These are phyloP conservation scores for Albifimbria verrucaria DNA, from an alignment of 2,329 filamentous ascomycete genomes.

Conservation along the genomic window DNA sequence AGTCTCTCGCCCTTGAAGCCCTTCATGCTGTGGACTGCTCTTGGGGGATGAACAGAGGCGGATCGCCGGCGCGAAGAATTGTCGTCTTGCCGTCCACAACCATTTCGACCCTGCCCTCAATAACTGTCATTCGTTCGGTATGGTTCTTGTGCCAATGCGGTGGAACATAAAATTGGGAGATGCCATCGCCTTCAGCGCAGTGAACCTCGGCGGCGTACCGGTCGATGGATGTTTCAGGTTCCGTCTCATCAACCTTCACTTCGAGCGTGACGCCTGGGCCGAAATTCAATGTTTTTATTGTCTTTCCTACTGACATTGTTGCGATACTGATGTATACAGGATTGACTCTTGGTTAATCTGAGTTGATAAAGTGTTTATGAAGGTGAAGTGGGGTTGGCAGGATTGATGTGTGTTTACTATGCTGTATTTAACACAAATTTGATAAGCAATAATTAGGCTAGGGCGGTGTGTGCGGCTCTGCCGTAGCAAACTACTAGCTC, in stretches of 20 bases:
- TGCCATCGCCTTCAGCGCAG: slow-evolving; percentile 4
- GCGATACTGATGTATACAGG: not conserved
- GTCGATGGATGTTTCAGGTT: slow-evolving; percentile 8
- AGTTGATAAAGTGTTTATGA: not conserved
- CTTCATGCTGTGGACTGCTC: slow-evolving; percentile 8
- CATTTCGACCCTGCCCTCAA: slow-evolving; percentile 4
- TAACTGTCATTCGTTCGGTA: slow-evolving; percentile 4
- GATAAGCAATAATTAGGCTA: too few relatives aligned
- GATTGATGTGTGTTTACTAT: too few relatives aligned
- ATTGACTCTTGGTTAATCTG: not conserved
- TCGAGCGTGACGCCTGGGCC: slow-evolving; percentile 4
- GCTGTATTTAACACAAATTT: too few relatives aligned
- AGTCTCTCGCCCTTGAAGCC: slow-evolving; percentile 7
- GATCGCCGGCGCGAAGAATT: slow-evolving; percentile 6
- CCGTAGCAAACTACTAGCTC: too few relatives aligned
- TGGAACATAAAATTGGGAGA: slow-evolving; percentile 2
- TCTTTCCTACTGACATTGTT: not conserved
- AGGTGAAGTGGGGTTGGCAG: not conserved
- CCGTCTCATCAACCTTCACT: slow-evolving; percentile 5
- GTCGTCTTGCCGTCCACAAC: slow-evolving; percentile 4
- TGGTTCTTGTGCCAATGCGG: slow-evolving; percentile 11
- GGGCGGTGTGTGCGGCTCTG: too few relatives aligned
- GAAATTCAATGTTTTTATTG: not conserved
- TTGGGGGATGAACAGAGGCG: slow-evolving; percentile 1
- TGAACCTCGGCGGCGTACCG: slow-evolving; percentile 3